Percentiles rank a stretch among this genome's conserved stretches.
phyloP scores from a whole-genome alignment of 805 yeast genomes.

The Metschnikowia kofuensis region DNA sequence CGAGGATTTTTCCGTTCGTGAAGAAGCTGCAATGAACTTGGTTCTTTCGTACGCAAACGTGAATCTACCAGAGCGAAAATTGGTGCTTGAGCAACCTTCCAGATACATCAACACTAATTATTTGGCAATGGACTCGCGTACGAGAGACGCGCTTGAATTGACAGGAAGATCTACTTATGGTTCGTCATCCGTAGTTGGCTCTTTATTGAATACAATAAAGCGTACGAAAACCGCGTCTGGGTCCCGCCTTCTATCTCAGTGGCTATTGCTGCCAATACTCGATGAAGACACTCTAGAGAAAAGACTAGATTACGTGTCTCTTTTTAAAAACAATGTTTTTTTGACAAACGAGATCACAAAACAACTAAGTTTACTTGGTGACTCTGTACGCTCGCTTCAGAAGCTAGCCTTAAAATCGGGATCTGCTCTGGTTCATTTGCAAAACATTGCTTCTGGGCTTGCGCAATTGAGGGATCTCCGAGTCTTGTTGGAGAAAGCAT shows the following conservation, averaged over 20 bases:
- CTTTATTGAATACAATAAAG: slow-evolving; percentile 65
- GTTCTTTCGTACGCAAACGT: slow-evolving; percentile 63
- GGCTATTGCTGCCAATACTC: slow-evolving; percentile 81
- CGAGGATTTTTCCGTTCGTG: slow-evolving; percentile 41
- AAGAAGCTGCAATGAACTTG: slow-evolving; percentile 59
- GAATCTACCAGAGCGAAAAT: slow-evolving; percentile 65
- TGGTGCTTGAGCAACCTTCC: slow-evolving; percentile 66
- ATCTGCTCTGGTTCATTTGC: slow-evolving; percentile 28
- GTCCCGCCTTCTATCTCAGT: slow-evolving; percentile 68
- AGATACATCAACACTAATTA: slow-evolving; percentile 49
- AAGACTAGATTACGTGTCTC: slow-evolving; percentile 43
- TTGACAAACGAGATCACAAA: slow-evolving; percentile 25
- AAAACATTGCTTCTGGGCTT: slow-evolving; percentile 32
- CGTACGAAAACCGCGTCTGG: slow-evolving; percentile 82
- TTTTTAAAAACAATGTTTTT: slow-evolving; percentile 25
- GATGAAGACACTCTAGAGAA: slow-evolving; percentile 50
- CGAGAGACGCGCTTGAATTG: slow-evolving; percentile 73
- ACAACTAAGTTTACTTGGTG: slow-evolving; percentile 47
- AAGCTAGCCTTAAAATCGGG: slow-evolving; percentile 40
- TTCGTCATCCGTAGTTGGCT: slow-evolving; percentile 58
- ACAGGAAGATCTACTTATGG: slow-evolving; percentile 48
- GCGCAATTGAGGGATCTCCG: slow-evolving; percentile 17
- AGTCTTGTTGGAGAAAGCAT: slow-evolving; percentile 15
- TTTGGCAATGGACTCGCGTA: slow-evolving; percentile 79
- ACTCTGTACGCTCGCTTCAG: slow-evolving; percentile 59